Evolutionary conservation across 257 asterid species (phyloP), one percentile per base, ranked within the genome.

Genomic region (Nicotiana knightiana): DNA sequence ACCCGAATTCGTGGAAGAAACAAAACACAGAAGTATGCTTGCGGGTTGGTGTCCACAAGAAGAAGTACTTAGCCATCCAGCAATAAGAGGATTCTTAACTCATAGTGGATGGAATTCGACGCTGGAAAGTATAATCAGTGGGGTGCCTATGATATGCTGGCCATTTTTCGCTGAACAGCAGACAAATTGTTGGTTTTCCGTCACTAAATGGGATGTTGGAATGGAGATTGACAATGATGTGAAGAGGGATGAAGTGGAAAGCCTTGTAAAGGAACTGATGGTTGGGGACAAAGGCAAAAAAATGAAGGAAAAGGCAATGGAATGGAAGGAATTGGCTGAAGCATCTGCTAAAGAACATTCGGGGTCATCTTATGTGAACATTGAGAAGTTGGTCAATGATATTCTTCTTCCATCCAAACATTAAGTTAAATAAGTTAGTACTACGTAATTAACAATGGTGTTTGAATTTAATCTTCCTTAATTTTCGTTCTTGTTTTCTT

Each of bases 121-220:
- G 0, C 21, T 82, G 0, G 85, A 82, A 0, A 82, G 85, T 9
- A 75, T 76, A 4, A 28, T 6, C 7, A 59, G 71, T 2, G 85
- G 85, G 0, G 81, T 82, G 54, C 81, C 81, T 15, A 61, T 82
- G 81, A 61, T 82, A 9, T 82, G 67, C 28, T 82, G 85, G 81
- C 85, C 85, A 15, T 71, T 63, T 73, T 82, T 82, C 30, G 85
- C 85, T 0, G 85, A 82, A 46, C 85, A 82, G 28, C 82, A 39
- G 0, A 83, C 85, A 2, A 83, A 83, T 15, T 76, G 82, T 43
- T 70, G 81, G 77, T 82, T n/a, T 37, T 28, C 24, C 9, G n/a
- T 28, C 1, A 35, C 30, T 5, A 54, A 57, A 55, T 59, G 67
- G 80, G 75, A 16, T 13, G 2, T 70, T 37, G 84, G 84, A 17